Conservation (phyloP, 371 early-diverging fungal species). For the Mucor mucedo region DNA sequence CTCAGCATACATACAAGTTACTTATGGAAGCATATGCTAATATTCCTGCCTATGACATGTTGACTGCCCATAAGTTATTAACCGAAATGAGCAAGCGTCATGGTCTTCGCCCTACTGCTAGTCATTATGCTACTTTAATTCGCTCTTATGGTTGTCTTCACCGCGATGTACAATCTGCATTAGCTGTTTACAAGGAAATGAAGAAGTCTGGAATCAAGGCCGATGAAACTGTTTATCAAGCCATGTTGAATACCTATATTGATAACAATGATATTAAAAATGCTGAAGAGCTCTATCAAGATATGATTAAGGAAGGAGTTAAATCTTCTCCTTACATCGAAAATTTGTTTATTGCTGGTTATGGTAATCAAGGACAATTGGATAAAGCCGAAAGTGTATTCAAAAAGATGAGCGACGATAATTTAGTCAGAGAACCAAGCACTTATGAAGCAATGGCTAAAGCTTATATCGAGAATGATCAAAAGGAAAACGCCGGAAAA, state of each 20-base stretch:
- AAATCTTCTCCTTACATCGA: slow-evolving; percentile 64
- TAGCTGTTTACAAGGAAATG: slow-evolving; percentile 56
- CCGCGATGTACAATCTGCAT: slow-evolving; percentile 58
- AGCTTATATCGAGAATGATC: slow-evolving; percentile 53
- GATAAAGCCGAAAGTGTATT: slow-evolving; percentile 67
- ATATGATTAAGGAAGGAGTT: slow-evolving; percentile 43
- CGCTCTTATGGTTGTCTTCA: slow-evolving; percentile 66
- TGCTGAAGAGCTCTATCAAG: slow-evolving; percentile 54
- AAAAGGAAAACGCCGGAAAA: slow-evolving; percentile 43
- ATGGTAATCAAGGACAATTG: slow-evolving; percentile 75
- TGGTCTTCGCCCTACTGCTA: slow-evolving; percentile 49
- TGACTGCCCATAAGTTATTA: slow-evolving; percentile 57
- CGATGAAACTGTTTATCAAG: slow-evolving; percentile 61
- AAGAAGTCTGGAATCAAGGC: slow-evolving; percentile 45
- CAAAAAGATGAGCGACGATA: slow-evolving; percentile 49
- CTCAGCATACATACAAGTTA: slow-evolving; percentile 62
- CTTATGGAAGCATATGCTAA: slow-evolving; percentile 66
- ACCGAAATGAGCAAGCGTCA: slow-evolving; percentile 53
- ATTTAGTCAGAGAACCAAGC: slow-evolving; percentile 58
- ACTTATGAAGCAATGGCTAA: slow-evolving; percentile 68
- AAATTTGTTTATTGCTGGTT: slow-evolving; percentile 63
- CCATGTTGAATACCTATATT: slow-evolving; percentile 59
- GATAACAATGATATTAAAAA: slow-evolving; percentile 49
- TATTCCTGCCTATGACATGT: slow-evolving; percentile 66
- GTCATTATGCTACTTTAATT: slow-evolving; percentile 63